These are phyloP conservation scores for Globisporangium perplexum DNA, from an alignment of 352 stramenopile species.

Conservation along the genomic window DNA sequence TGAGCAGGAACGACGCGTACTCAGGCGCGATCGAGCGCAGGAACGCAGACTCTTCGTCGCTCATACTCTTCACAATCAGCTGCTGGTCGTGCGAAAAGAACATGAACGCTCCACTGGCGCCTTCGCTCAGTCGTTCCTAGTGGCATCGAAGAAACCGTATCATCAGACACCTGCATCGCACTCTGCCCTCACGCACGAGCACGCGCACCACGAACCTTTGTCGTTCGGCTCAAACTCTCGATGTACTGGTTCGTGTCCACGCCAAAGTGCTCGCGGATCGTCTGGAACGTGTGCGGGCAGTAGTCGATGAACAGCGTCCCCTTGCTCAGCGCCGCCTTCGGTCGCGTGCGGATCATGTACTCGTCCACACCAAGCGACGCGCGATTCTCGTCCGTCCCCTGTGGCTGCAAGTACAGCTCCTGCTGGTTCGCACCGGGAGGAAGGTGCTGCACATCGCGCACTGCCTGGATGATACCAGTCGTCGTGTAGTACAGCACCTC, in stretches of 20 bases:
- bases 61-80: slow-evolving; percentile 89
- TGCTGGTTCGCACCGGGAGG: slow-evolving; percentile 64
- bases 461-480: slow-evolving; percentile 83
- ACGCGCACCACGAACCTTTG: slow-evolving; percentile 27
- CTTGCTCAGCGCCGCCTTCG: slow-evolving; percentile 66
- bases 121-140: slow-evolving; percentile 76
- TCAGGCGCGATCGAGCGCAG: slow-evolving; percentile 73
- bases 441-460: slow-evolving; percentile 64
- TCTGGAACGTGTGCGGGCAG: slow-evolving; percentile 81
- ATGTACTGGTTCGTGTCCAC: slow-evolving; percentile 83
- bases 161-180: background rate
- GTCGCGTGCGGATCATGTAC: slow-evolving; percentile 78
- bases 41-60: slow-evolving; percentile 78
- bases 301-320: slow-evolving; percentile 86
- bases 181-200: background rate
- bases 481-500: slow-evolving; percentile 88
- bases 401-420: slow-evolving; percentile 74
- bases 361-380: slow-evolving; percentile 74
- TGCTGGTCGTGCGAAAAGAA: slow-evolving; percentile 88
- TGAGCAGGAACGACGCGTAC: slow-evolving; percentile 77
- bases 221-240: slow-evolving; percentile 75
- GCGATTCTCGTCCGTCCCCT: slow-evolving; percentile 71
- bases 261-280: slow-evolving; percentile 80
- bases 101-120: slow-evolving; percentile 85
- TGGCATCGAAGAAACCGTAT: background rate